Percentiles rank a stretch among this genome's conserved stretches.
Evolutionary conservation across 805 yeast species (phyloP).

Genomic region (Candida namnaoensis): DNA sequence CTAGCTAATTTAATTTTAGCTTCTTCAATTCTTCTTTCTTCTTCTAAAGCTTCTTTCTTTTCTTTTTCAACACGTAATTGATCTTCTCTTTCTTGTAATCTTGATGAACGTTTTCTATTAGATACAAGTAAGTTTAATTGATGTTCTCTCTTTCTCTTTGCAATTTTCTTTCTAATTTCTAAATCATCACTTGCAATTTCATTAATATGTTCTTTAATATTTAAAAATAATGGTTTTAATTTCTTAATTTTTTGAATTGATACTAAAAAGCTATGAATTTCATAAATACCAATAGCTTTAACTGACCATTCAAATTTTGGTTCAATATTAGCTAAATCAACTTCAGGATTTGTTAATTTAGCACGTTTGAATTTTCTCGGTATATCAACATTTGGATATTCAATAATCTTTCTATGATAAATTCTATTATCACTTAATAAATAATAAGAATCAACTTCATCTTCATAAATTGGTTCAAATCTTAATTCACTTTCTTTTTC

Average conservation of each 20-base stretch:
- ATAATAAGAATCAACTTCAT: constrained; percentile 17
- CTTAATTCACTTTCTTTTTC: constrained; percentile 20
- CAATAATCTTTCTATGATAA: constrained; percentile 27
- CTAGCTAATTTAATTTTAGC: constrained; percentile 32
- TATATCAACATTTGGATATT: constrained; percentile 22
- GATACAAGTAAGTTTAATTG: constrained; percentile 56
- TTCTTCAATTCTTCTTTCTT: constrained; percentile 22
- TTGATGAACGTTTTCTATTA: constrained; percentile 65
- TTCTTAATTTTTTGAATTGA: constrained; percentile 20
- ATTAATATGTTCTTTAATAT: constrained; percentile 23
- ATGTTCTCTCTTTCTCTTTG: constrained; percentile 51
- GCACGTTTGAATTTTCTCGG: constrained; percentile 23
- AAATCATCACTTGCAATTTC: constrained; percentile 35
- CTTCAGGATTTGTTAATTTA: constrained; percentile 18
- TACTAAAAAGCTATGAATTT: constrained; percentile 24
- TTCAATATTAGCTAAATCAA: constrained; percentile 22
- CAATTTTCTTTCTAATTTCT: constrained; percentile 42
- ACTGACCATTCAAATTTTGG: constrained; percentile 31
- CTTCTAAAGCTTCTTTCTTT: constrained; percentile 24
- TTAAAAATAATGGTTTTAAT: constrained; percentile 21
- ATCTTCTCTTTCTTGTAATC: constrained; percentile 66
- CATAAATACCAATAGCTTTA: constrained; percentile 34
- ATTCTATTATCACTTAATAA: constrained; percentile 45
- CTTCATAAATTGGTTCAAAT: constrained; percentile 22
- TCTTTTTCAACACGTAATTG: constrained; percentile 35